Base-by-base conservation (phyloP, 176 grass and related monocot genomes). In the Juncus effusus region DNA sequence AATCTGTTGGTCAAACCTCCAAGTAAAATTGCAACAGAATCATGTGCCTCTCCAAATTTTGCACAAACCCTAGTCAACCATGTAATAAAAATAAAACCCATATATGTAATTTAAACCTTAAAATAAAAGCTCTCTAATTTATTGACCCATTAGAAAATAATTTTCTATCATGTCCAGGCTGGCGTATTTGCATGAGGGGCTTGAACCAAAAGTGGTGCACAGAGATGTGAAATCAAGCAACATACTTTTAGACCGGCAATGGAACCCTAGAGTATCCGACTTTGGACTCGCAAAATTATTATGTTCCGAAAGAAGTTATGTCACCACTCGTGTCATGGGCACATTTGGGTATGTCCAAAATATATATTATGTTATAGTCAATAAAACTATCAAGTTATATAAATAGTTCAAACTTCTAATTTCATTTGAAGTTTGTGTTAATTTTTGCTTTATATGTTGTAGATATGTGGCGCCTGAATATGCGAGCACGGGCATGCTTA, bases 181-280 rank as follows among this genome's bases (percentile, higher is more conserved):
- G 77, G 85, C 93, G 8, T 97, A 97, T 60, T 88, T 97, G 42
- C 93, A 97, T 53, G 93, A 97, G 74, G 93, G 93, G 13, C 54
- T 97, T 75, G 93, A 97, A 42, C 93, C 88, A 10, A 97, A 89
- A 85, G 84, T 97, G 10, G 85, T 97, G 2, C 93, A 97, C 51
- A 85, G 88, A 15, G 88, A 97, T 69, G 76, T 97, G 52, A 97
- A 97, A 66, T 91, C 93, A 55, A 92, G 93, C 80, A 97, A 97
- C 73, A 89, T 97, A 41, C 85, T 97, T 6, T 75, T 97, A 16
- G 93, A 97, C 77, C 75, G 36, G 10, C 85, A 92, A 50, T 97
- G 85, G 88, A 92, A 86, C 73, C 67, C 93, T 42, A 97, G 85
- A 57, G 85, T 97, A 38, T 89, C 93, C 0, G 93, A 97, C 59